These are phyloP conservation scores for Monosporascus sp. DNA, from an alignment of 2,329 filamentous ascomycete species.

Conservation along the genomic window DNA sequence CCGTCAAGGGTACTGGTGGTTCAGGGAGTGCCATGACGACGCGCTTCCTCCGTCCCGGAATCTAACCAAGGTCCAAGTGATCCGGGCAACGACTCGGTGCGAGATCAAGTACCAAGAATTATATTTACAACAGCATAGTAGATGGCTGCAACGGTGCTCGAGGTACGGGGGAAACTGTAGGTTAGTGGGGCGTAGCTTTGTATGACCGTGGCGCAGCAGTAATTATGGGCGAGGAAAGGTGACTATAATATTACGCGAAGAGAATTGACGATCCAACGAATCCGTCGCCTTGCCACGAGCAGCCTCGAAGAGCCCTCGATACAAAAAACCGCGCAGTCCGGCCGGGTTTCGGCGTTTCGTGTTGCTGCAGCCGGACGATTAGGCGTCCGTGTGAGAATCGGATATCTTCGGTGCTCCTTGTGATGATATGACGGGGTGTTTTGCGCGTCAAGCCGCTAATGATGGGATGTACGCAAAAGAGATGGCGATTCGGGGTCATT, in stretches of 20 bases:
- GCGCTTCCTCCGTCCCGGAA: constrained; percentile 5
- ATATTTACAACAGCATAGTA: not conserved
- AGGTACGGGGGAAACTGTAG: not conserved
- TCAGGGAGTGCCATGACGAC: constrained; percentile 64
- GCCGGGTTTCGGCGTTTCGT: too few species aligned
- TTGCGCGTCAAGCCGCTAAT: not conserved
- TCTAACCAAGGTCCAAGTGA: not conserved
- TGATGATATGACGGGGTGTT: not conserved
- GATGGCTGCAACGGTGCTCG: not conserved
- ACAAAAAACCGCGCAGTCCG: too few species aligned
- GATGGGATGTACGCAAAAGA: not conserved
- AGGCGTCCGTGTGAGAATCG: too few species aligned
- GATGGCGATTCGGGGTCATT: not conserved
- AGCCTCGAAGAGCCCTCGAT: too few species aligned
- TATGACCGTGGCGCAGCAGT: not conserved
- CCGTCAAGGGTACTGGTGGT: constrained; percentile 64
- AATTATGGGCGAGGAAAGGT: not conserved
- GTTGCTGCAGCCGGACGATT: too few species aligned
- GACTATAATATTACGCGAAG: not conserved
- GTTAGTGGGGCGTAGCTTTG: not conserved
- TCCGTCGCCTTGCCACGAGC: not conserved
- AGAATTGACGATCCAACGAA: not conserved
- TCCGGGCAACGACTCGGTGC: not conserved
- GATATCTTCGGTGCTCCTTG: not conserved
- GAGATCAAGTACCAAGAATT: not conserved